phyloP scores from a whole-genome alignment of 2,329 filamentous ascomycete species.

The Daldinia sp. region DNA sequence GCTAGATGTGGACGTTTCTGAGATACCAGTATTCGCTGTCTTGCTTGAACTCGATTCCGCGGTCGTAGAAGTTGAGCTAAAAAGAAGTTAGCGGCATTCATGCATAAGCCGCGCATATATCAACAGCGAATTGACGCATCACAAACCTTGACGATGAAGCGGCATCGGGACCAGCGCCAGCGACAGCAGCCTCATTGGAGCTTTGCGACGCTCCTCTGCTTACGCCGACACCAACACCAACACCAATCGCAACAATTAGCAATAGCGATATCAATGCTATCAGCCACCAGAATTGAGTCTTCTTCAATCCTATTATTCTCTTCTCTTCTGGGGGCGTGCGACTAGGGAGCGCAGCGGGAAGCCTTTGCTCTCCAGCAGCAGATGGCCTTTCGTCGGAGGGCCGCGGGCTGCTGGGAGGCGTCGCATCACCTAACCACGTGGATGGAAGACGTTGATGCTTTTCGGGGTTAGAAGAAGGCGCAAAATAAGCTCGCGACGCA shows the following conservation, averaged over 20 bases:
- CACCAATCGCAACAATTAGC: slow-evolving; percentile 50
- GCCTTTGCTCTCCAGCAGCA: slow-evolving; percentile 13
- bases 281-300: slow-evolving; percentile 54
- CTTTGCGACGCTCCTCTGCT: slow-evolving; percentile 19
- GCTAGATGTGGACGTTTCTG: slow-evolving; percentile 32
- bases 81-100: neutral
- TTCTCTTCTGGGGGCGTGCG: slow-evolving; percentile 34
- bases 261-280: slow-evolving; percentile 50
- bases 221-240: slow-evolving; percentile 57
- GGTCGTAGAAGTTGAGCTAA: slow-evolving; percentile 29
- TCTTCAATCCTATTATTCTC: slow-evolving; percentile 50
- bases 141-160: slow-evolving; percentile 48
- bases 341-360: slow-evolving; percentile 25
- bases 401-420: slow-evolving; percentile 47
- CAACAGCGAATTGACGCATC: neutral
- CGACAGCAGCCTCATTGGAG: slow-evolving; percentile 18
- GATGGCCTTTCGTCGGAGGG: slow-evolving; percentile 28
- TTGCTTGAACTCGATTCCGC: slow-evolving; percentile 17
- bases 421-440: slow-evolving; percentile 52
- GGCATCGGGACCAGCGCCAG: neutral
- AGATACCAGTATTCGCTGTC: slow-evolving; percentile 17
- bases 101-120: neutral
- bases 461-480: slow-evolving; percentile 25
- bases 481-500: slow-evolving; percentile 49
- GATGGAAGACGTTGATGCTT: slow-evolving; percentile 40